phyloP scores from a whole-genome alignment of 208 protist species.

The Sergeia podlipaevii region DNA sequence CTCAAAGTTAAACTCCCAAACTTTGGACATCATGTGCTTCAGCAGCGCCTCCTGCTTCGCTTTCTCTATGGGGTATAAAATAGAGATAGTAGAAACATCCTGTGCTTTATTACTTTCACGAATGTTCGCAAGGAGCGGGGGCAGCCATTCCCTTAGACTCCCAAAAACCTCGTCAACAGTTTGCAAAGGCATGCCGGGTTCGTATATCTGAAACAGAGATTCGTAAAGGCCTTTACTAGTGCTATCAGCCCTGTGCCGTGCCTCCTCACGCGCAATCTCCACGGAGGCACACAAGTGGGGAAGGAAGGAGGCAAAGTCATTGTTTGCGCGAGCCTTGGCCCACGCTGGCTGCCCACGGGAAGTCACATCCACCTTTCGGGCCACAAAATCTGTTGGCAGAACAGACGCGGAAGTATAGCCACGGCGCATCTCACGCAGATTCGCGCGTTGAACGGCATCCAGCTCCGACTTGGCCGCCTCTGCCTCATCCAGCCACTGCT shows the following conservation, averaged over 20 bases:
- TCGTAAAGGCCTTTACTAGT: conserved; percentile 53
- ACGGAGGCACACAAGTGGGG: conserved; percentile 44
- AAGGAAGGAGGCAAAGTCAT: conserved; percentile 44
- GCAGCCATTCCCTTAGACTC: conserved; percentile 59
- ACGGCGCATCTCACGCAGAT: conserved; percentile 52
- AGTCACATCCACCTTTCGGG: conserved; percentile 22
- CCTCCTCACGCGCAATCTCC: conserved; percentile 38
- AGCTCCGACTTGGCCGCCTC: conserved; percentile 12
- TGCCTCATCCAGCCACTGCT: conserved; percentile 18
- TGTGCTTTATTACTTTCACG: conserved; percentile 8
- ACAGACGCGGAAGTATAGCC: conserved; percentile 17
- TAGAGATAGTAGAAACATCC: conserved; percentile 6
- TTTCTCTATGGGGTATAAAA: conserved; percentile 10
- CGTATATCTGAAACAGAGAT: conserved; percentile 48
- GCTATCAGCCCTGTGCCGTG: conserved; percentile 13
- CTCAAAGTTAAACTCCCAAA: conserved; percentile 78
- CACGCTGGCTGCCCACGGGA: conserved; percentile 28
- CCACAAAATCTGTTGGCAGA: conserved; percentile 33
- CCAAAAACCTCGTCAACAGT: conserved; percentile 44
- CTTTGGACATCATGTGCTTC: conserved; percentile 24
- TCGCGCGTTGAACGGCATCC: conserved; percentile 26
- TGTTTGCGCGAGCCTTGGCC: conserved; percentile 32
- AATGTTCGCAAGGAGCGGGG: conserved; percentile 48
- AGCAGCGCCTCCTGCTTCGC: conserved; percentile 33
- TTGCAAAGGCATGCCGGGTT: conserved; percentile 53